phyloP scores from a whole-genome alignment of 139 green algal genomes.

The Yamagishiella unicocca region DNA sequence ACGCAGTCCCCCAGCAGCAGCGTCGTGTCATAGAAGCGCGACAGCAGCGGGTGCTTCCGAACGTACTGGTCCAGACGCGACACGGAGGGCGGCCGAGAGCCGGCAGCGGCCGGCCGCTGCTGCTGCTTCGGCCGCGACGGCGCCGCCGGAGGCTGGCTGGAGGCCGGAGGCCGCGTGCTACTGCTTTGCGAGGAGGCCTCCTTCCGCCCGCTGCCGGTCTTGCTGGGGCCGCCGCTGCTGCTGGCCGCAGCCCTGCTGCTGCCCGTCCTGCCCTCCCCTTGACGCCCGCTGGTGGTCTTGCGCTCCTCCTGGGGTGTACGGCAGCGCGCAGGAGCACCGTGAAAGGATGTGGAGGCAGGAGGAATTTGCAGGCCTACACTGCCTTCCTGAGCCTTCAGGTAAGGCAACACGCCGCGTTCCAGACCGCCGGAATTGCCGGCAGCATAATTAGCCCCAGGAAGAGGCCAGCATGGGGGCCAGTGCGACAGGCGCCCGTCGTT shows the following conservation, averaged over 20 bases:
- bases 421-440: no score
- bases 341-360: no score
- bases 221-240: conserved; percentile 4
- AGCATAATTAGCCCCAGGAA: no score
- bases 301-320: conserved; percentile 22
- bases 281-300: conserved; percentile 16
- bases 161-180: not conserved
- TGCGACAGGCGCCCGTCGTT: no score
- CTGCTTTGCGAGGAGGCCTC: not conserved
- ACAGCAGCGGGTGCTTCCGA: conserved; percentile 11
- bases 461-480: not conserved
- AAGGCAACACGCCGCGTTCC: no score
- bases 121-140: not conserved
- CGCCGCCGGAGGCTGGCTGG: not conserved
- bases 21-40: conserved; percentile 28
- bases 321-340: not conserved
- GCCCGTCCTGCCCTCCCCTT: conserved; percentile 24
- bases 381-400: no score
- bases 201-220: conserved; percentile 3
- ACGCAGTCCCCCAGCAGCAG: conserved; percentile 41
- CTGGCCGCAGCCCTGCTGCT: conserved; percentile 10
- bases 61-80: conserved; percentile 6
- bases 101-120: not conserved
- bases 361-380: no score
- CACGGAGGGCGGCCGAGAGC: not conserved